These are phyloP conservation scores for Lyophyllum semitale DNA, from an alignment of 768 basidiomycete species.

Conservation along the genomic window DNA sequence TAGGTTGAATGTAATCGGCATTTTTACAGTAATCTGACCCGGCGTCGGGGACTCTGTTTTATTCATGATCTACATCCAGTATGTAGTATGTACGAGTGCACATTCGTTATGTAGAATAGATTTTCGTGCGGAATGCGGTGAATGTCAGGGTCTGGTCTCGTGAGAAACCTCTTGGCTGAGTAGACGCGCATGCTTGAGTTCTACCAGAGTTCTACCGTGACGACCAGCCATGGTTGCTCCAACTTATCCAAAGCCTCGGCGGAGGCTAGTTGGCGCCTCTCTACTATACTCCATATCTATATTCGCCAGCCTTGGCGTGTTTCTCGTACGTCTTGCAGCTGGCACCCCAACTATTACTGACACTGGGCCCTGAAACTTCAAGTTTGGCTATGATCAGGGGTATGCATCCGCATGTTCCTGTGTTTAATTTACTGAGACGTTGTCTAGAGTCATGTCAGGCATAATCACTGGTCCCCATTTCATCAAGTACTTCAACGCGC, in stretches of 20 bases:
- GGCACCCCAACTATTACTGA: slow-evolving; percentile 10
- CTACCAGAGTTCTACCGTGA: too few relatives aligned
- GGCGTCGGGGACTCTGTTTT: neutral
- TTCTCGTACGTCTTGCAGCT: slow-evolving; percentile 52
- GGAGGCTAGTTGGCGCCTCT: slow-evolving; percentile 67
- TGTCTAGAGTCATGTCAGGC: slow-evolving; percentile 75
- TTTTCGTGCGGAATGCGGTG: too few relatives aligned
- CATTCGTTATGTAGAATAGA: neutral
- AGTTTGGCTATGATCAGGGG: slow-evolving; percentile 86
- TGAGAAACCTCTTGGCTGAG: too few relatives aligned
- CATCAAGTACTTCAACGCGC: slow-evolving; percentile 72
- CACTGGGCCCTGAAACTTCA: neutral
- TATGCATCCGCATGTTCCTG: slow-evolving; percentile 24
- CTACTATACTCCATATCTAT: slow-evolving; percentile 72
- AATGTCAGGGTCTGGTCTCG: too few relatives aligned
- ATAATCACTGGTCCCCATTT: slow-evolving; percentile 86
- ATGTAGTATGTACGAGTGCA: neutral
- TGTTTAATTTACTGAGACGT: neutral
- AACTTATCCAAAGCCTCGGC: slow-evolving; percentile 34
- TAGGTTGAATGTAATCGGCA: neutral
- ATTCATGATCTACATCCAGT: neutral
- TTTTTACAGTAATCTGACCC: neutral
- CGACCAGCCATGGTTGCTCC: slow-evolving; percentile 17
- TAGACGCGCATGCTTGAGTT: too few relatives aligned
- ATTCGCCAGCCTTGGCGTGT: slow-evolving; percentile 78